Percentiles rank a stretch among this genome's conserved stretches.
Evolutionary conservation across 192 early-diverging fungal species (phyloP).

Genomic region (Paraglomus occultum): DNA sequence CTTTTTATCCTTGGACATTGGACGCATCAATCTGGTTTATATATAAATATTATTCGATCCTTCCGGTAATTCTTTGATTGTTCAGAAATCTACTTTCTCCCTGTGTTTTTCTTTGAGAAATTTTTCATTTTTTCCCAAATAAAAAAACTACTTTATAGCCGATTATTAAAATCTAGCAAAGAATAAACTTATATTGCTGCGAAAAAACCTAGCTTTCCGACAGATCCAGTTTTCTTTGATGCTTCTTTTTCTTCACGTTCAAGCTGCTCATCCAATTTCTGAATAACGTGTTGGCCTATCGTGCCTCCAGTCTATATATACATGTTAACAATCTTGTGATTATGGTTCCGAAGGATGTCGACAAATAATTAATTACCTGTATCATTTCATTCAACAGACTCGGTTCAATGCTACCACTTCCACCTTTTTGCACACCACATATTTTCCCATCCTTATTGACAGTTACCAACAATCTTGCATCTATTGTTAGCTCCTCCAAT

Average conservation of each 20-base stretch:
- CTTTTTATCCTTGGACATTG: too few species aligned
- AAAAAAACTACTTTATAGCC: too few species aligned
- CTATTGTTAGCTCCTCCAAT: conserved; percentile 86
- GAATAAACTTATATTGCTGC: conserved; percentile 31
- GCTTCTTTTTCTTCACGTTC: conserved; percentile 46
- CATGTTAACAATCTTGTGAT: neutral
- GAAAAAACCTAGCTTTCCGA: conserved; percentile 60
- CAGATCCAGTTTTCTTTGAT: conserved; percentile 42
- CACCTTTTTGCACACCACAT: conserved; percentile 86
- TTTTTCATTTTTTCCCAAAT: too few species aligned
- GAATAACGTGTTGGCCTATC: conserved; percentile 48
- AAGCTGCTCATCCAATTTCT: conserved; percentile 47
- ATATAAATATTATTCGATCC: too few species aligned
- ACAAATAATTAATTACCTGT: conserved; percentile 46
- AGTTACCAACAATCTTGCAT: conserved; percentile 74
- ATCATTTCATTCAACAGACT: conserved; percentile 79
- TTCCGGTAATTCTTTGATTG: too few species aligned
- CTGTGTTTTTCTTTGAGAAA: too few species aligned
- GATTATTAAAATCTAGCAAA: too few species aligned
- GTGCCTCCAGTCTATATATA: conserved; percentile 40
- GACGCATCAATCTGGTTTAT: too few species aligned
- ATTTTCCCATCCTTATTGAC: conserved; percentile 80
- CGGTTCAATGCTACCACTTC: conserved; percentile 71
- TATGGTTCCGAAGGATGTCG: neutral
- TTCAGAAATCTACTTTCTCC: too few species aligned